Evolutionary conservation across 805 yeast species (phyloP).

Genomic region (Sugiyamaella mastotermitis): DNA sequence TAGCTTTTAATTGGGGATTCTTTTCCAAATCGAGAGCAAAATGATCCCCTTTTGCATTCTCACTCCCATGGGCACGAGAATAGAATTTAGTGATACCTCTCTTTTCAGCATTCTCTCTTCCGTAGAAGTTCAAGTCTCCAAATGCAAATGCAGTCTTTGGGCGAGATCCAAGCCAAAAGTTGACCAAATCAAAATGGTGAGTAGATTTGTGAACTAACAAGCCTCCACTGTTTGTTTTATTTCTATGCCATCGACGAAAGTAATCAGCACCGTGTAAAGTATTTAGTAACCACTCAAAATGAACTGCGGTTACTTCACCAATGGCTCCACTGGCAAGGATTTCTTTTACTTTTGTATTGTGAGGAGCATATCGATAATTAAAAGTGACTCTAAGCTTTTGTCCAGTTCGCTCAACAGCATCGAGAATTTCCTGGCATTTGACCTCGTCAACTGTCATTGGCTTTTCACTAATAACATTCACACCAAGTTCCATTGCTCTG

Average conservation of each 20-base stretch:
- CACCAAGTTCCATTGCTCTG: constrained; percentile 14
- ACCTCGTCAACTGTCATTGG: constrained; percentile 14
- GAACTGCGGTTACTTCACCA: constrained; percentile 14
- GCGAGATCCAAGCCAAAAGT: constrained; percentile 12
- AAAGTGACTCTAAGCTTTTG: constrained; percentile 12
- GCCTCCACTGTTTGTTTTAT: constrained; percentile 15
- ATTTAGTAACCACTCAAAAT: constrained; percentile 15
- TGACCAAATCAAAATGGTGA: constrained; percentile 15
- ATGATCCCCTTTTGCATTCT: constrained; percentile 11
- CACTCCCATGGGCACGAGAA: constrained; percentile 13
- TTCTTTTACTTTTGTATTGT: constrained; percentile 13
- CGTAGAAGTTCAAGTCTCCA: constrained; percentile 14
- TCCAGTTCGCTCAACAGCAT: constrained; percentile 13
- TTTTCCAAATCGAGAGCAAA: constrained; percentile 10
- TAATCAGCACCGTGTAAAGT: constrained; percentile 15
- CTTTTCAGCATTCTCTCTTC: constrained; percentile 15
- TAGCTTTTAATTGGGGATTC: constrained; percentile 7
- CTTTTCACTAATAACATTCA: constrained; percentile 13
- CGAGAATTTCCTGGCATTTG: constrained; percentile 14
- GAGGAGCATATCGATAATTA: constrained; percentile 16
- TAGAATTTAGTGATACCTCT: constrained; percentile 14
- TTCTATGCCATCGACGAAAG: constrained; percentile 14
- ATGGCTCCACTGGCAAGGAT: constrained; percentile 10
- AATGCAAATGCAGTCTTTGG: constrained; percentile 14
- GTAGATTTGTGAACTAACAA: constrained; percentile 15